phyloP scores from a whole-genome alignment of 2,329 filamentous ascomycete genomes.

The Orbilia oligospora region DNA sequence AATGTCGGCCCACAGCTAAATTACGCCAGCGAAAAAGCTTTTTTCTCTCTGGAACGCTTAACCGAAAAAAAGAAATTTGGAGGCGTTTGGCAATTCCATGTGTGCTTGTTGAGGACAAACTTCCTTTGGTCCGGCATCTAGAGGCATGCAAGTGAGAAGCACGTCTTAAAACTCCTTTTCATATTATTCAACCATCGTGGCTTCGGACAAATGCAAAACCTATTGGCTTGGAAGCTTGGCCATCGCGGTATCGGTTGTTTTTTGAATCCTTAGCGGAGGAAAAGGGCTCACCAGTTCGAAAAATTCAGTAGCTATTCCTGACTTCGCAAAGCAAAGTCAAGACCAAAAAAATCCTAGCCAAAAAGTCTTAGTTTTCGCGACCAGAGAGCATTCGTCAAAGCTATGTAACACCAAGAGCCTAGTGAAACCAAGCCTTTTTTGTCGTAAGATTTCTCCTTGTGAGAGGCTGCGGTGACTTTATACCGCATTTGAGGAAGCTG shows the following conservation, averaged over 20 bases:
- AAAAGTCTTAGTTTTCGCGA: slow-evolving; percentile 21
- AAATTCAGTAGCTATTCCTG: background rate
- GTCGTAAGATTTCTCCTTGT: slow-evolving; percentile 24
- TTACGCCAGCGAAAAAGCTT: slow-evolving; percentile 61
- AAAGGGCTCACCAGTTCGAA: slow-evolving; percentile 5
- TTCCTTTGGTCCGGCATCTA: slow-evolving; percentile 54
- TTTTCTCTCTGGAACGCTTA: slow-evolving; percentile 50
- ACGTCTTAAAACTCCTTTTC: slow-evolving; percentile 42
- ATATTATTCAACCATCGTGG: slow-evolving; percentile 57
- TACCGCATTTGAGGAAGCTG: slow-evolving; percentile 59
- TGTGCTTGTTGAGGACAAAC: slow-evolving; percentile 29
- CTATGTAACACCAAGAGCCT: slow-evolving; percentile 25
- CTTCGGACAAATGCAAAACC: slow-evolving; percentile 58
- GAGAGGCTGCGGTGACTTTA: slow-evolving; percentile 57
- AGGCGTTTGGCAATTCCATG: slow-evolving; percentile 29
- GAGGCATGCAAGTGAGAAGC: slow-evolving; percentile 42
- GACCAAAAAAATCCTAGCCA: slow-evolving; percentile 26
- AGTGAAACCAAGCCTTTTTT: slow-evolving; percentile 38
- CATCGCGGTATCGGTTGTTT: slow-evolving; percentile 53
- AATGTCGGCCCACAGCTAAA: slow-evolving; percentile 52
- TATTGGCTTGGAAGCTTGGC: slow-evolving; percentile 46
- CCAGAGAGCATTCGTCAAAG: slow-evolving; percentile 26
- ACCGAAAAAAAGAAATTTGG: slow-evolving; percentile 59
- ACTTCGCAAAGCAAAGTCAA: slow-evolving; percentile 1
- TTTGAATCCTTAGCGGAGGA: background rate